Evolutionary conservation across 129 eudicot species (phyloP).

Genomic region (Artemisia argyi): DNA sequence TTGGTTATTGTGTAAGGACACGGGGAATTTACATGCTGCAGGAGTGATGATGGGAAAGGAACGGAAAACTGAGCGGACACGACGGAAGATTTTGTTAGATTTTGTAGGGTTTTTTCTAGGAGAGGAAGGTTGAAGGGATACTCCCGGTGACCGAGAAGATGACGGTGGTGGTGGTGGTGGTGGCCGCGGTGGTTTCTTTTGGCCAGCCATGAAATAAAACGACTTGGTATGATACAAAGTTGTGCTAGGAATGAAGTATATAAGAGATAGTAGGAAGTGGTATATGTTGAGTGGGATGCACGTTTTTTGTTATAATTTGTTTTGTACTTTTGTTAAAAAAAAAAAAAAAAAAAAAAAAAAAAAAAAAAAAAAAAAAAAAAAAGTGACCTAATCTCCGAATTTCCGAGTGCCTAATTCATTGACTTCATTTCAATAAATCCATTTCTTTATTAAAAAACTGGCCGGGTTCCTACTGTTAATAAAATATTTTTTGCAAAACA

Average conservation of each 20-base stretch:
- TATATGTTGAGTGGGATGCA: slow-evolving; percentile 34
- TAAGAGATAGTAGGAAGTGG: slow-evolving; percentile 19
- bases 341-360: neutral
- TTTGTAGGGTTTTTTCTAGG: slow-evolving; percentile 51
- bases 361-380: neutral
- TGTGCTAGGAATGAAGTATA: slow-evolving; percentile 26
- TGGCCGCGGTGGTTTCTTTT: slow-evolving; percentile 28
- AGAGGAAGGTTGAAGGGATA: slow-evolving; percentile 60
- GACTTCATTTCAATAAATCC: slow-evolving; percentile 25
- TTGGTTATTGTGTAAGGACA: slow-evolving; percentile 37
- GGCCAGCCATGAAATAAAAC: slow-evolving; percentile 33
- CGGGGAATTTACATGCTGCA: slow-evolving; percentile 77
- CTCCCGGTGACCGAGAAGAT: slow-evolving; percentile 40
- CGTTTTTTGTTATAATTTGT: slow-evolving; percentile 26
- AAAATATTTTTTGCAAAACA: too few relatives aligned
- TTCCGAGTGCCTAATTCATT: slow-evolving; percentile 21
- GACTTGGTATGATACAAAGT: slow-evolving; percentile 14
- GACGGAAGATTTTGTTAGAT: slow-evolving; percentile 53
- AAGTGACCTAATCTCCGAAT: slow-evolving; percentile 10
- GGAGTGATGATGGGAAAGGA: slow-evolving; percentile 84
- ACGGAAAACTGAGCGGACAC: slow-evolving; percentile 64
- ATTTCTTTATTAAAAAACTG: neutral
- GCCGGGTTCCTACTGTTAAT: too few relatives aligned
- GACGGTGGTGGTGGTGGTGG: slow-evolving; percentile 43
- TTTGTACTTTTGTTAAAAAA: neutral